Conservation (phyloP, 345 rosid genomes). For the Trapa incisa region DNA sequence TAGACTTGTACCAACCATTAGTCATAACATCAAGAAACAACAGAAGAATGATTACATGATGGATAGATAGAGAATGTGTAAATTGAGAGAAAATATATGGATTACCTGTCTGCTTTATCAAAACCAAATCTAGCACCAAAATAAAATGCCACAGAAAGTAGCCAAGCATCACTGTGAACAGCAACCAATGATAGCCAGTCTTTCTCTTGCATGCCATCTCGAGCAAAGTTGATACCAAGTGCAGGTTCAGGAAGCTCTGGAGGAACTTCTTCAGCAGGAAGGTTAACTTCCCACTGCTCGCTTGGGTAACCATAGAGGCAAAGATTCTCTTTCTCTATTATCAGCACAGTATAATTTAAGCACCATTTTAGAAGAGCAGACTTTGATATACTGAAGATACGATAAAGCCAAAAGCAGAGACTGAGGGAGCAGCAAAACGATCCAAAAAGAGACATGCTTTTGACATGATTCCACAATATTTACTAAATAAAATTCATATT, state of each 20-base stretch:
- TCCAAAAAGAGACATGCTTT: too few relatives aligned
- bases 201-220: constrained; percentile 58
- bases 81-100: constrained; percentile 5
- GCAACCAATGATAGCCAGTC: constrained; percentile 52
- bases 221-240: constrained; percentile 45
- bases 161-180: constrained; percentile 51
- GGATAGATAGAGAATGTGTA: neutral
- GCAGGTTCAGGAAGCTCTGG: constrained; percentile 60
- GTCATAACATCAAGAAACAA: neutral
- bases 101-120: constrained; percentile 44
- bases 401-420: too few relatives aligned
- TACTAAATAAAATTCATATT: too few relatives aligned
- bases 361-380: neutral
- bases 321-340: constrained; percentile 40
- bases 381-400: neutral
- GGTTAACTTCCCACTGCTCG: constrained; percentile 52
- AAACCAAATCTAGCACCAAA: constrained; percentile 48
- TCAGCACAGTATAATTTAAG: neutral
- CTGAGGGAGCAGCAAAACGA: too few relatives aligned
- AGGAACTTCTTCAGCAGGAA: constrained; percentile 52
- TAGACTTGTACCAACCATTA: neutral
- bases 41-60: neutral
- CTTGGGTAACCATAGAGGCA: constrained; percentile 44
- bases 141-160: constrained; percentile 47
- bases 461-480: too few relatives aligned